Conservation (phyloP, 2,329 filamentous ascomycete species). For the Zelopaecilomyces penicillatus region DNA sequence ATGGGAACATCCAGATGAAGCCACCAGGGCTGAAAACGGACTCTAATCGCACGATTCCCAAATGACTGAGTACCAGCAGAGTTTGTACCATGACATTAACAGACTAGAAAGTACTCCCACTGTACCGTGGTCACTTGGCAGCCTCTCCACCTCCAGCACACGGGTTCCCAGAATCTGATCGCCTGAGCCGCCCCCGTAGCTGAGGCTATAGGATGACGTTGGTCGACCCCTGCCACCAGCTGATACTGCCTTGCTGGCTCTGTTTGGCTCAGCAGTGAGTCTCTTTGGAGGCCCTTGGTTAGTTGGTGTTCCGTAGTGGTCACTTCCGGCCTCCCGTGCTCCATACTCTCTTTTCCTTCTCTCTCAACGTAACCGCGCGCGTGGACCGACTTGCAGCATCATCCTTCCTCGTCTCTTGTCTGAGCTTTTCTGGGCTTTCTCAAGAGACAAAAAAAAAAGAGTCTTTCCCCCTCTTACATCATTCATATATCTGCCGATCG, state of each 20-base stretch:
- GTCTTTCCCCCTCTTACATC: too few relatives aligned
- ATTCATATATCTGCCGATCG: too few relatives aligned
- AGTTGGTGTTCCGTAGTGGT: neutral
- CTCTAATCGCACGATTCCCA: too few relatives aligned
- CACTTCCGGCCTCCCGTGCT: too few relatives aligned
- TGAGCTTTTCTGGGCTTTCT: neutral
- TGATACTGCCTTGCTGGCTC: conserved; percentile 11
- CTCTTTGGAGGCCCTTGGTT: neutral
- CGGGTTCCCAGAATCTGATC: neutral
- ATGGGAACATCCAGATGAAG: too few relatives aligned
- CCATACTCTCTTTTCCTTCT: too few relatives aligned
- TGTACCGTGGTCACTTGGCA: too few relatives aligned
- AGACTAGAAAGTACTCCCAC: too few relatives aligned
- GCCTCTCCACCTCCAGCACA: too few relatives aligned
- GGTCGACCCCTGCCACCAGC: conserved; percentile 7
- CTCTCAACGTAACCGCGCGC: neutral
- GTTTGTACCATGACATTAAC: too few relatives aligned
- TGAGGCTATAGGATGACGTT: conserved; percentile 6
- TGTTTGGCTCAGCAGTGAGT: neutral
- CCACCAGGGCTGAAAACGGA: too few relatives aligned
- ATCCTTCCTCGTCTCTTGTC: neutral
- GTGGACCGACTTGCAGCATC: neutral
- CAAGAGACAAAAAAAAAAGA: neutral
- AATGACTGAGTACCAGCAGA: too few relatives aligned
- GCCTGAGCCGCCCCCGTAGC: neutral